phyloP scores from a whole-genome alignment of 140 eudicot genomes.

The Stevia rebaudiana region DNA sequence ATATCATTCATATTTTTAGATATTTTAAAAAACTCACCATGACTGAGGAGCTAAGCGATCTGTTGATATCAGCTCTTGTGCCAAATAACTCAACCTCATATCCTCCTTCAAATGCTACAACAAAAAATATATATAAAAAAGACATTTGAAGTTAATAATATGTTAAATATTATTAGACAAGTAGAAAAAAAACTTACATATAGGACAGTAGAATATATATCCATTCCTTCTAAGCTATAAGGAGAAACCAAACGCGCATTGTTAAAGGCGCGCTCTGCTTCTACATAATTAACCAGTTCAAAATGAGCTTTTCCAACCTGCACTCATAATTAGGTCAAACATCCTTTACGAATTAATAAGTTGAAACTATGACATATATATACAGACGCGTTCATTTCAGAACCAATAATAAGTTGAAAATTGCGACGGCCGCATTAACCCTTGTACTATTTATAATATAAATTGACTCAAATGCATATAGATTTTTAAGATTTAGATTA shows the following conservation, averaged over 20 bases:
- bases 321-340: constrained; percentile 11
- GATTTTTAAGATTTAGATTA: too few relatives aligned
- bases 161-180: too few relatives aligned
- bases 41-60: constrained; percentile 98
- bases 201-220: constrained; percentile 80
- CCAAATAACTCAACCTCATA: constrained; percentile 90
- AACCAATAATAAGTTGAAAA: too few relatives aligned
- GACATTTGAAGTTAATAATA: too few relatives aligned
- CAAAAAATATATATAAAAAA: constrained; percentile 18
- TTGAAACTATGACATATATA: background rate
- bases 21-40: constrained; percentile 42
- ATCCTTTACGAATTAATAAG: background rate
- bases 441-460: too few relatives aligned
- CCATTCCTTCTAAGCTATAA: constrained; percentile 94
- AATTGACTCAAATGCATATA: too few relatives aligned
- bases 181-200: constrained; percentile 51
- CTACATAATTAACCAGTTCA: constrained; percentile 90
- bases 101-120: constrained; percentile 94
- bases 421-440: too few relatives aligned
- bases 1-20: background rate
- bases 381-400: too few relatives aligned
- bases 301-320: constrained; percentile 96
- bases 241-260: constrained; percentile 80
- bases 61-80: constrained; percentile 89
- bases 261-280: constrained; percentile 84